Percentiles rank a stretch among this genome's conserved stretches.
phyloP scores from a whole-genome alignment of 75 land plant genomes.

The Larix kaempferi region DNA sequence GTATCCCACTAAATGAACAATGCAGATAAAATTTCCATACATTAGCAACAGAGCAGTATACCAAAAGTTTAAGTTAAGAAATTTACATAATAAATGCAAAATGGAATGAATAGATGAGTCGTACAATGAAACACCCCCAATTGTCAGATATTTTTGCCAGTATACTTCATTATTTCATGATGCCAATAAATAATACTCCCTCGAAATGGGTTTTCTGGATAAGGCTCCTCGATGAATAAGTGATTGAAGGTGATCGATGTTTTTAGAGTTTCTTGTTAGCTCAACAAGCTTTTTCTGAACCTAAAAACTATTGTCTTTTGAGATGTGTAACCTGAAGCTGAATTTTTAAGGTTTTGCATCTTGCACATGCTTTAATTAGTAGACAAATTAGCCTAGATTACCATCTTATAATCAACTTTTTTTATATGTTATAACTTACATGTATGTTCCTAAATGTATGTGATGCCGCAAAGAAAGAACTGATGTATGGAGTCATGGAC shows the following conservation, averaged over 20 bases:
- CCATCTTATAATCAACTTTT: not conserved
- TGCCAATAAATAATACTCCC: not conserved
- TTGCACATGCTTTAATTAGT: not conserved
- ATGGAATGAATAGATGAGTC: not conserved
- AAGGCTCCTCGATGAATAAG: not conserved
- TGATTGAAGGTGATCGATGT: constrained; percentile 1
- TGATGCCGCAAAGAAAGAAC: too few species aligned
- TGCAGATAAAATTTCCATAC: not conserved
- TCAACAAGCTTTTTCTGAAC: constrained; percentile 4
- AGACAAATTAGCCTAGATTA: not conserved
- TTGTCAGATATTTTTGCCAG: not conserved
- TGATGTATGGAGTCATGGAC: too few species aligned
- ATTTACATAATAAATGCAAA: not conserved
- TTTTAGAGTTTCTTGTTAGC: not conserved
- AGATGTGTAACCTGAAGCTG: not conserved
- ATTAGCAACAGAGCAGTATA: not conserved
- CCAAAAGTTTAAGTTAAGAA: constrained; percentile 1
- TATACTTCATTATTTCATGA: not conserved
- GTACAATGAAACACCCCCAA: not conserved
- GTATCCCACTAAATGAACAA: constrained; percentile 74
- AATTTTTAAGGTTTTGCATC: not conserved
- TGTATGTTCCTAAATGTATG: not conserved
- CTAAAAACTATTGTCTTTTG: not conserved
- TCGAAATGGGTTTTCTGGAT: too few species aligned
- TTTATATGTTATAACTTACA: not conserved